Evolutionary conservation across 768 basidiomycete genomes (phyloP).

Genomic region (Russula griseocarnosa): DNA sequence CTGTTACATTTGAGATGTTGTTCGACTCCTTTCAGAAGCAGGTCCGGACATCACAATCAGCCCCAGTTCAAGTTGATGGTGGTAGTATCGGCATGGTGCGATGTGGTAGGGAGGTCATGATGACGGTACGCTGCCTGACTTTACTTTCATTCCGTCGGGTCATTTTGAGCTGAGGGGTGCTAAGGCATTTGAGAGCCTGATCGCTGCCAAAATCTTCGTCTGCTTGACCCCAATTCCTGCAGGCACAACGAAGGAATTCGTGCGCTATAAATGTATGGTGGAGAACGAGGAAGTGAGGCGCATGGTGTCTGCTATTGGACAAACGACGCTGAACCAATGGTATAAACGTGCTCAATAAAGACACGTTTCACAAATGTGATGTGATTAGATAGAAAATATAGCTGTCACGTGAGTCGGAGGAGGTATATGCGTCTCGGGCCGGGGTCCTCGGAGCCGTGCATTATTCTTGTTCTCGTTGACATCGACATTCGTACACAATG

Average conservation of each 20-base stretch:
- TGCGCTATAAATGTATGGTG: slow-evolving; percentile 65
- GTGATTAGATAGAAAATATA: no score
- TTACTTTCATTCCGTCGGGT: neutral
- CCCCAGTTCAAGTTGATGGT: slow-evolving; percentile 72
- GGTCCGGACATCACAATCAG: slow-evolving; percentile 63
- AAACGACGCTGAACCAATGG: slow-evolving; percentile 77
- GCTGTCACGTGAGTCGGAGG: slow-evolving; percentile 3
- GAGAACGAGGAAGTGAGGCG: slow-evolving; percentile 63
- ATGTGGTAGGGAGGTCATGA: slow-evolving; percentile 59
- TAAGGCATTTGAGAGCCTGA: slow-evolving; percentile 76
- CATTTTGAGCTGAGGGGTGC: neutral
- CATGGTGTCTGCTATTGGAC: slow-evolving; percentile 60
- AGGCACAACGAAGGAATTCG: slow-evolving; percentile 61
- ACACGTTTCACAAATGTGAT: neutral
- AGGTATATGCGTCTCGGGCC: neutral
- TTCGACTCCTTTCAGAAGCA: slow-evolving; percentile 74
- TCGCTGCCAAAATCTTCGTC: slow-evolving; percentile 53
- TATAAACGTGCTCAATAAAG: slow-evolving; percentile 52
- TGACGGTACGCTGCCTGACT: slow-evolving; percentile 48
- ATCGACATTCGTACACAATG: slow-evolving; percentile 2
- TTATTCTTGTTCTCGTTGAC: neutral
- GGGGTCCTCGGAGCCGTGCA: neutral
- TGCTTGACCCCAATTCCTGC: slow-evolving; percentile 46
- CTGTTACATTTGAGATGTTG: slow-evolving; percentile 90
- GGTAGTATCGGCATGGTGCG: slow-evolving; percentile 65